A percentile compares a stretch with the other conserved stretches of the same genome.
Evolutionary conservation across 805 yeast genomes (phyloP).

Genomic region (Metschnikowia henanensis): DNA sequence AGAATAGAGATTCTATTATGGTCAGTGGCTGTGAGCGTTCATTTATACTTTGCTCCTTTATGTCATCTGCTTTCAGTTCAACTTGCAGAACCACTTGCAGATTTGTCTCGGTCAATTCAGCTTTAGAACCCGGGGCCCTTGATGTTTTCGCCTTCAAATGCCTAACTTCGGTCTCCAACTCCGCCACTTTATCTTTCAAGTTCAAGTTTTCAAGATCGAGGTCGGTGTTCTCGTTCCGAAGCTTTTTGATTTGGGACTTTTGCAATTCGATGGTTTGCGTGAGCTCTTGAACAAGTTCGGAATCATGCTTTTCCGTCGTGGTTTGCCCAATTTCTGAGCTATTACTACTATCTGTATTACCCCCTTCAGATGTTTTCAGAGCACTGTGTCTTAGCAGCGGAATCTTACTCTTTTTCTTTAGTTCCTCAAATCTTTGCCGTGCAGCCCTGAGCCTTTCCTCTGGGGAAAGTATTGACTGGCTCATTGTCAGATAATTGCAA

Average conservation of each 20-base stretch:
- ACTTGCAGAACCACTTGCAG: too few species aligned
- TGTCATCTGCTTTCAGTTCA: too few species aligned
- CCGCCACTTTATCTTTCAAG: conserved; percentile 32
- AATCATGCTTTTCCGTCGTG: not conserved
- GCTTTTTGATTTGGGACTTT: conserved; percentile 33
- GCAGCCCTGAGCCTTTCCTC: conserved; percentile 74
- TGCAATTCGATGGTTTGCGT: conserved; percentile 30
- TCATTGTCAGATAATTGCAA: not conserved
- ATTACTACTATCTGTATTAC: not conserved
- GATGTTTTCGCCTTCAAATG: conserved; percentile 9
- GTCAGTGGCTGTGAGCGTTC: too few species aligned
- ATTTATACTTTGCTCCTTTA: too few species aligned
- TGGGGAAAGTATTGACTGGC: conserved; percentile 28
- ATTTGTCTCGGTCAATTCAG: too few species aligned
- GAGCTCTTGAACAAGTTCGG: conserved; percentile 16
- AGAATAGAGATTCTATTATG: too few species aligned
- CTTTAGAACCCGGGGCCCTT: not conserved
- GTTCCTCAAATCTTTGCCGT: conserved; percentile 67
- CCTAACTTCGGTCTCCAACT: conserved; percentile 26
- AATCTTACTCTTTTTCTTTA: conserved; percentile 47
- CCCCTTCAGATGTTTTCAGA: not conserved
- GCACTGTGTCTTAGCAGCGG: conserved; percentile 1
- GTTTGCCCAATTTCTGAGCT: not conserved
- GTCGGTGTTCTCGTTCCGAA: conserved; percentile 44
- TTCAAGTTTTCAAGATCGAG: conserved; percentile 41